A percentile compares a stretch with the other conserved stretches of the same genome.
Conservation (phyloP, 1,284 basidiomycete genomes). For the Malassezia japonica region DNA sequence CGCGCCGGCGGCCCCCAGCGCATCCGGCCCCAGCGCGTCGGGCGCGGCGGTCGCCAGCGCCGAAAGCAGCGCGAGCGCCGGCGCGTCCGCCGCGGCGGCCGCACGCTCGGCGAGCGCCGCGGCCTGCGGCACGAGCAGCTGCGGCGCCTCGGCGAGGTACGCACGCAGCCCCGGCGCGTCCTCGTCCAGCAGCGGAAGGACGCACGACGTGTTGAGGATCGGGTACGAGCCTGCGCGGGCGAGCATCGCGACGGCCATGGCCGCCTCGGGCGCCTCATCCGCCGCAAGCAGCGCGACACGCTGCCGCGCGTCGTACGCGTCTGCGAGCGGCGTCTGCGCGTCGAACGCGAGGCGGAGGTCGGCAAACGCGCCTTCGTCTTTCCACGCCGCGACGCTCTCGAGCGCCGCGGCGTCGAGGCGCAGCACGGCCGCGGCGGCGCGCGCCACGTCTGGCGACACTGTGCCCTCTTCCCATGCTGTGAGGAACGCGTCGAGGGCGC, state of each 20-base stretch:
- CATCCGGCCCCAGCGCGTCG: not conserved
- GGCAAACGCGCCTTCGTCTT: slow-evolving; percentile 68
- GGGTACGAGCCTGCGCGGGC: slow-evolving; percentile 64
- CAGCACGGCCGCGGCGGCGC: slow-evolving; percentile 24
- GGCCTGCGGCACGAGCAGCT: slow-evolving; percentile 4
- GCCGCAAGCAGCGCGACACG: slow-evolving; percentile 8
- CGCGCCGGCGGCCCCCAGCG: not conserved
- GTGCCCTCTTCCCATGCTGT: slow-evolving; percentile 62
- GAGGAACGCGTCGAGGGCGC: slow-evolving; percentile 24
- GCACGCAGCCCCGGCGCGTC: not conserved
- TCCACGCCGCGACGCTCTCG: slow-evolving; percentile 70
- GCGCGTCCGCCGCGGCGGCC: not conserved
- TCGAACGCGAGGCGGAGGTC: slow-evolving; percentile 76
- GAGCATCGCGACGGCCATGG: slow-evolving; percentile 11
- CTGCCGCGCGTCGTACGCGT: slow-evolving; percentile 20
- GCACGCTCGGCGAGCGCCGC: not conserved
- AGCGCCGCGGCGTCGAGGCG: slow-evolving; percentile 64
- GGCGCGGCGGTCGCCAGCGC: not conserved
- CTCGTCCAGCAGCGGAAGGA: slow-evolving; percentile 61
- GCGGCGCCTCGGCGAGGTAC: slow-evolving; percentile 14
- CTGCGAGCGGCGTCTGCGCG: slow-evolving; percentile 51
- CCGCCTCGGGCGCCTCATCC: slow-evolving; percentile 19
- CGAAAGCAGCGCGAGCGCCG: slow-evolving; percentile 1
- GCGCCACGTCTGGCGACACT: slow-evolving; percentile 56
- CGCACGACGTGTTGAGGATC: slow-evolving; percentile 71